Base-by-base conservation (phyloP, 345 rosid species). In the Anacardium occidentale region DNA sequence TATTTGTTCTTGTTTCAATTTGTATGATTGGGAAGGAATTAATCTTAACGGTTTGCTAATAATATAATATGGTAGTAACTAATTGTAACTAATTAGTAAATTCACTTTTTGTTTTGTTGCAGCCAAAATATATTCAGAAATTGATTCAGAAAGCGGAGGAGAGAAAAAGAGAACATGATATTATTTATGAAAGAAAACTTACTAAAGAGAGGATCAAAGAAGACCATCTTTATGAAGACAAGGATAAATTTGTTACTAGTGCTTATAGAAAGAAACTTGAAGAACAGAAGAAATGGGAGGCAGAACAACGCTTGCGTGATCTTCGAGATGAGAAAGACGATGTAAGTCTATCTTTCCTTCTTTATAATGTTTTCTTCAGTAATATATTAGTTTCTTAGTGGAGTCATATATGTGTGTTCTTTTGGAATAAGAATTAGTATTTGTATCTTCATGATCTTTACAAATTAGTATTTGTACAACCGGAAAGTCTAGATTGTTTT, bases 211-310 rank as follows among this genome's bases (percentile, higher is more conserved):
- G 97, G 84, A 85, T 40, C 68, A 81, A 83, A 70, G 98, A 93
- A 37, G 98, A 96, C 20, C 94, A 93, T 83, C 86, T 95, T 20
- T 95, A 76, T 74, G 90, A 89, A 1, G 97, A 84, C 71, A 95
- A 92, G 82, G 98, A 92, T 58, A 93, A 90, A 83, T 95, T 78
- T 74, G 78, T 95, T 24, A 91, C 96, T 4, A 83, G 87, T 63
- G 90, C 94, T 0, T 95, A 88, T 77, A 93, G 86, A 75, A 90
- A 73, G 83, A 91, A 93, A 75, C 99, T 93, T 25, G 98, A 88
- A 48, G 98, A 93, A 73, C 94, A 89, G 74, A 84, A 85, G 20
- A 86, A 84, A 79, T 96, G 96, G 97, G 75, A 80, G 77, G 90
- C 78, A 9, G 92, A 93, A 81, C 93, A 91, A 68, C 86, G 86